phyloP scores from a whole-genome alignment of 208 protist genomes.

The Leishmania mexicana region DNA sequence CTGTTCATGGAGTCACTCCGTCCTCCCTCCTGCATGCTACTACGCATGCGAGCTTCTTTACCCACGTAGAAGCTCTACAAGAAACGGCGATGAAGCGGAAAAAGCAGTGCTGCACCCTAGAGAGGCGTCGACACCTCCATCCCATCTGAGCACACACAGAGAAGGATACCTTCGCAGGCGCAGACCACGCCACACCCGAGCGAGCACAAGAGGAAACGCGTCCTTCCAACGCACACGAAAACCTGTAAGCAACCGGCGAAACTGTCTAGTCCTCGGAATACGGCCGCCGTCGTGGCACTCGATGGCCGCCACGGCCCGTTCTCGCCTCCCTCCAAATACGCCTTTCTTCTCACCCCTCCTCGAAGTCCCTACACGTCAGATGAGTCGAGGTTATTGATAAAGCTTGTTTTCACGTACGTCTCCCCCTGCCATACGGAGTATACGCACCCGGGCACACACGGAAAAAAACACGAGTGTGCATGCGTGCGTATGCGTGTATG shows the following conservation, averaged over 20 bases:
- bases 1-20: not conserved
- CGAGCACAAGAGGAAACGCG: not conserved
- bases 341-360: not conserved
- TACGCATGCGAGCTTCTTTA: not conserved
- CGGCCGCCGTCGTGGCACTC: not conserved
- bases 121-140: not conserved
- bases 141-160: not conserved
- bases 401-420: conserved; percentile 23
- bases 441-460: not conserved
- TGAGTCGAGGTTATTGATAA: conserved; percentile 34
- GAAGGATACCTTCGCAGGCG: not conserved
- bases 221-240: not conserved
- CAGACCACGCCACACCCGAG: not conserved
- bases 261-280: not conserved
- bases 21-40: not conserved
- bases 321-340: not conserved
- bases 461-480: too few relatives aligned
- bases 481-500: not conserved
- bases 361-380: conserved; percentile 10
- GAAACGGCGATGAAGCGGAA: not conserved
- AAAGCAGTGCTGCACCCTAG: not conserved
- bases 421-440: not conserved
- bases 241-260: not conserved
- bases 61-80: not conserved
- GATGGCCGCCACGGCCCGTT: not conserved